Conservation (phyloP, 495 filamentous ascomycete species). For the Oidiodendron maius region DNA sequence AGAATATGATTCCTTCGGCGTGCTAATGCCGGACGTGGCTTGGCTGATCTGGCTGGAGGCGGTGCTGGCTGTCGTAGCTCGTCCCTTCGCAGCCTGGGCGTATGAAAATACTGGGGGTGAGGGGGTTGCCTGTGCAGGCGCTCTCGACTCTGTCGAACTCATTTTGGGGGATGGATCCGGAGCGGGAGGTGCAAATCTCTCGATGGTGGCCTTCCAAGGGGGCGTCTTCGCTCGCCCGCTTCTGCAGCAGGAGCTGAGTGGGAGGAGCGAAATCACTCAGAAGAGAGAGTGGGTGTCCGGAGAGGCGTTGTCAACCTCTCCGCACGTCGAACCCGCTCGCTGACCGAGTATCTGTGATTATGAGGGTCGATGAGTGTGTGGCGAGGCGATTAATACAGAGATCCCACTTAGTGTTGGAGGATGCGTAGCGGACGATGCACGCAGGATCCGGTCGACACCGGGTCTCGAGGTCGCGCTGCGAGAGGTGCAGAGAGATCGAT, state of each 20-base stretch:
- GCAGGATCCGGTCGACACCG: not conserved
- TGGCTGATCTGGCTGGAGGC: conserved; percentile 14
- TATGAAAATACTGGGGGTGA: conserved; percentile 65
- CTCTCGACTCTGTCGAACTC: conserved; percentile 19
- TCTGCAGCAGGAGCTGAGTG: conserved; percentile 10
- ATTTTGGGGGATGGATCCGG: conserved; percentile 7
- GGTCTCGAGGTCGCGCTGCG: too few relatives aligned
- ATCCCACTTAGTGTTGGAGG: not conserved
- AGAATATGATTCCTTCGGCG: conserved; percentile 19
- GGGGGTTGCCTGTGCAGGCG: conserved; percentile 10
- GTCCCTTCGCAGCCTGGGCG: conserved; percentile 87
- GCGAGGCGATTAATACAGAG: not conserved
- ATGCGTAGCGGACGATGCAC: not conserved
- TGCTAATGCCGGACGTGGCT: conserved; percentile 31
- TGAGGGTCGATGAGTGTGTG: not conserved
- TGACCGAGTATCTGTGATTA: conserved; percentile 5
- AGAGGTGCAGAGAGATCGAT: too few relatives aligned
- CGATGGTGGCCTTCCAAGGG: conserved; percentile 2
- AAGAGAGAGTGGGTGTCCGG: conserved; percentile 26
- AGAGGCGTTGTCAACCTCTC: conserved; percentile 30
- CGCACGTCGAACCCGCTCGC: conserved; percentile 20
- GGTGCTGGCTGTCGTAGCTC: conserved; percentile 32
- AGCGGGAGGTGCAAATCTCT: not conserved
- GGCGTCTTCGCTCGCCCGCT: conserved; percentile 5
- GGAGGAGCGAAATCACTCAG: conserved; percentile 17